Evolutionary conservation across 225 moss, liverwort and hornwort genomes (phyloP), one percentile per base, ranked within the genome.

Genomic region (Rhytidiadelphus loreus): DNA sequence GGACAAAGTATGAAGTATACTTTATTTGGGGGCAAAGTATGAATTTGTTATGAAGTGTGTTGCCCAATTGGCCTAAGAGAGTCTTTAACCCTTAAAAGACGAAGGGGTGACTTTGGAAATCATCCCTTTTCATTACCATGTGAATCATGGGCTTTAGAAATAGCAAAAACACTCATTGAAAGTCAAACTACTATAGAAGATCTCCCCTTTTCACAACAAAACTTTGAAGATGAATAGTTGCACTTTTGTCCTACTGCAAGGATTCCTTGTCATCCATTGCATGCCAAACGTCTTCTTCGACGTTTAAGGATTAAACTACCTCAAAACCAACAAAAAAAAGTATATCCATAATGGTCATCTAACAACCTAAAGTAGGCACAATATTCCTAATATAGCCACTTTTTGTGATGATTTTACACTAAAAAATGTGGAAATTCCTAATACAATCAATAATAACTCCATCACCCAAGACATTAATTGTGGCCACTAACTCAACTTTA

Each of bases 281-380:
- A n/a, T n/a, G n/a, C n/a, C n/a, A n/a, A n/a, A n/a, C n/a, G n/a
- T n/a, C n/a, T n/a, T n/a, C n/a, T n/a, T n/a, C n/a, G n/a, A n/a
- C n/a, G n/a, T n/a, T n/a, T n/a, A n/a, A n/a, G n/a, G n/a, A n/a
- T n/a, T n/a, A n/a, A n/a, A n/a, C n/a, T n/a, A n/a, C 1, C 9
- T 3, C 2, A 11, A 29, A 72, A 28, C 6, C 2, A 28, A 2
- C 6, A 28, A 29, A 72, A 29, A 72, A 7, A 35, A 8, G 37
- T 39, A 46, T 16, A 11, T 28, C 11, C 16, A 72, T 10, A 3
- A 29, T 29, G 43, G 9, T 28, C 44, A 44, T 72, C 46, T 46
- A 17, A 10, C 1, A 0, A 44, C 3, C 6, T 72, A 15, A 16
- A 6, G 14, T 1, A 8, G 3, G 66, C 4, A 22, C 7, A 12